These are phyloP conservation scores for Ophiostoma perfectum DNA, from an alignment of 2,329 filamentous ascomycete genomes.

Conservation along the genomic window DNA sequence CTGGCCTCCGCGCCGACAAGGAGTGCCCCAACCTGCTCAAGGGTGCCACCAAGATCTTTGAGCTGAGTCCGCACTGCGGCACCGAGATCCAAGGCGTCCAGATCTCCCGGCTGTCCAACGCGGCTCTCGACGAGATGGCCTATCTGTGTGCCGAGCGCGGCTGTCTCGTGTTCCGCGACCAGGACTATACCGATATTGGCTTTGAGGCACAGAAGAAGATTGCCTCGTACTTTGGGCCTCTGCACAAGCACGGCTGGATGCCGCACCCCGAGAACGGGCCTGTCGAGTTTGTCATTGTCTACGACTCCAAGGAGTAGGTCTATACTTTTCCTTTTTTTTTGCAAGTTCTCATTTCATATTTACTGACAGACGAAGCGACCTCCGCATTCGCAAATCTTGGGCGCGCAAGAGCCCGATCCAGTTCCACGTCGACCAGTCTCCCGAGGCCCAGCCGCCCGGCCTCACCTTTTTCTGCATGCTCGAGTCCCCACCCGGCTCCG, in stretches of 20 bases:
- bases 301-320: conserved; percentile 26
- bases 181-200: conserved; percentile 25
- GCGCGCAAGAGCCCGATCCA: conserved; percentile 28
- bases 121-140: conserved; percentile 27
- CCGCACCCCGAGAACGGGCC: conserved; percentile 28
- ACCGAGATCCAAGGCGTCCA: conserved; percentile 30
- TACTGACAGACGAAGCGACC: conserved; percentile 17
- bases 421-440: conserved; percentile 30
- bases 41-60: conserved; percentile 26
- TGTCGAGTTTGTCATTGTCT: conserved; percentile 28
- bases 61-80: conserved; percentile 30
- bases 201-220: conserved; percentile 27
- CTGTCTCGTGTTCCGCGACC: conserved; percentile 25
- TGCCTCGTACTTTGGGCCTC: conserved; percentile 27
- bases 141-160: conserved; percentile 27
- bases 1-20: conserved; percentile 29
- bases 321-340: background rate
- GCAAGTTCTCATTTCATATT: no score
- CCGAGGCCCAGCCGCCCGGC: conserved; percentile 76
- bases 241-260: conserved; percentile 30
- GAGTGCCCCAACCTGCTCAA: conserved; percentile 28
- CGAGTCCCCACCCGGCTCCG: conserved; percentile 66
- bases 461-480: conserved; percentile 85
- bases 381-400: conserved; percentile 29
- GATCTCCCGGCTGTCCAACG: conserved; percentile 24